phyloP scores from a whole-genome alignment of 2,329 filamentous ascomycete genomes.

The Rhynchosporium secalis region DNA sequence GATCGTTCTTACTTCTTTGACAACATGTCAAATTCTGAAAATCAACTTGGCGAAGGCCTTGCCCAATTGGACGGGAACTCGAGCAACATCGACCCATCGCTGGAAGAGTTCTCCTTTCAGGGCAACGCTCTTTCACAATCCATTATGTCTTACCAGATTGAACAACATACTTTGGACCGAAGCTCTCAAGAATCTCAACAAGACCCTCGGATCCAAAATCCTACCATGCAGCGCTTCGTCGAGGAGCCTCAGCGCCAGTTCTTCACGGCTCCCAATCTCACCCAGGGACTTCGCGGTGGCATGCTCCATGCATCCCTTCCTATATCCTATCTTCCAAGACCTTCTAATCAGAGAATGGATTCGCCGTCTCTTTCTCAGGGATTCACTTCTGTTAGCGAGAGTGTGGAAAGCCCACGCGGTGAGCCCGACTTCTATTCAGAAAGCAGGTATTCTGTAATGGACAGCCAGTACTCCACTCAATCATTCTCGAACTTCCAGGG shows the following conservation, averaged over 20 bases:
- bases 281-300: background rate
- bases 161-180: constrained; percentile 7
- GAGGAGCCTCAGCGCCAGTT: constrained; percentile 23
- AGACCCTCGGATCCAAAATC: background rate
- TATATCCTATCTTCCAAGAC: constrained; percentile 26
- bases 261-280: constrained; percentile 20
- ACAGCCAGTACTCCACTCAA: constrained; percentile 4
- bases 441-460: constrained; percentile 22
- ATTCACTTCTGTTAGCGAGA: constrained; percentile 24
- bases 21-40: constrained; percentile 1
- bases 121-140: constrained; percentile 1
- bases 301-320: constrained; percentile 7
- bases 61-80: background rate
- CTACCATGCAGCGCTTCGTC: constrained; percentile 30
- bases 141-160: background rate
- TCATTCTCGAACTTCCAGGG: background rate
- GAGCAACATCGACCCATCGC: constrained; percentile 27
- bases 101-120: constrained; percentile 11
- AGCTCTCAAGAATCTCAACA: constrained; percentile 1
- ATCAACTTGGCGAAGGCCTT: background rate
- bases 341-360: constrained; percentile 20
- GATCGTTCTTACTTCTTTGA: constrained; percentile 1
- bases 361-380: constrained; percentile 36
- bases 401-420: constrained; percentile 28
- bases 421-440: constrained; percentile 29